phyloP scores from a whole-genome alignment of 1,139 yeast species.

The Wickerhamomyces sp. region DNA sequence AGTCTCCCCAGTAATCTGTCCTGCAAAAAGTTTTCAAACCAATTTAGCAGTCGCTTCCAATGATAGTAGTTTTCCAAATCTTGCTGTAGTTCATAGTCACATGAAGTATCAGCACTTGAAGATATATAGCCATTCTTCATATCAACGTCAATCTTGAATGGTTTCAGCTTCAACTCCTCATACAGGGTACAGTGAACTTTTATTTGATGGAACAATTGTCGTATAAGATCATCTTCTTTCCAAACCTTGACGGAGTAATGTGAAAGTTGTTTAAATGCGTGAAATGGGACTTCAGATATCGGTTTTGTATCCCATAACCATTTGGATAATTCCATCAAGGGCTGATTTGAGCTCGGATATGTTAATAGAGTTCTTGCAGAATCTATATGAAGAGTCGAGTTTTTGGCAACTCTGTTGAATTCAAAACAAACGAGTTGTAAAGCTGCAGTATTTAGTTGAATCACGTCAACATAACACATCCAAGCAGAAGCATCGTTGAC shows the following conservation, averaged over 20 bases:
- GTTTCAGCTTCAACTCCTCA: slow-evolving; percentile 13
- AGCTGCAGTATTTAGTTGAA: slow-evolving; percentile 12
- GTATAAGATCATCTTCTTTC: slow-evolving; percentile 12
- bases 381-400: slow-evolving; percentile 1
- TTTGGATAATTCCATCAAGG: slow-evolving; percentile 9
- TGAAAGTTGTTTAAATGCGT: slow-evolving; percentile 12
- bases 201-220: slow-evolving; percentile 15
- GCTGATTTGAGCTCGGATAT: slow-evolving; percentile 8
- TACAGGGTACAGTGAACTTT: slow-evolving; percentile 15
- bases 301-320: slow-evolving; percentile 20
- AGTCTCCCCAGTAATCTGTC: slow-evolving; percentile 6
- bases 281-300: slow-evolving; percentile 16
- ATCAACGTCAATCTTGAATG: slow-evolving; percentile 8
- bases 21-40: slow-evolving; percentile 17
- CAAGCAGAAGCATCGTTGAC: slow-evolving; percentile 42
- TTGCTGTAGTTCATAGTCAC: slow-evolving; percentile 11
- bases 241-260: slow-evolving; percentile 9
- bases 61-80: slow-evolving; percentile 11
- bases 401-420: slow-evolving; percentile 7
- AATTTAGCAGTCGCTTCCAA: slow-evolving; percentile 17
- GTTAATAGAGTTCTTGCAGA: slow-evolving; percentile 4
- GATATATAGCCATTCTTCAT: slow-evolving; percentile 10
- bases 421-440: slow-evolving; percentile 9
- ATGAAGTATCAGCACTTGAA: slow-evolving; percentile 8
- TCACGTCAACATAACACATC: slow-evolving; percentile 27